Conservation (phyloP, 495 filamentous ascomycete genomes). For the Gamarada debralockiae region DNA sequence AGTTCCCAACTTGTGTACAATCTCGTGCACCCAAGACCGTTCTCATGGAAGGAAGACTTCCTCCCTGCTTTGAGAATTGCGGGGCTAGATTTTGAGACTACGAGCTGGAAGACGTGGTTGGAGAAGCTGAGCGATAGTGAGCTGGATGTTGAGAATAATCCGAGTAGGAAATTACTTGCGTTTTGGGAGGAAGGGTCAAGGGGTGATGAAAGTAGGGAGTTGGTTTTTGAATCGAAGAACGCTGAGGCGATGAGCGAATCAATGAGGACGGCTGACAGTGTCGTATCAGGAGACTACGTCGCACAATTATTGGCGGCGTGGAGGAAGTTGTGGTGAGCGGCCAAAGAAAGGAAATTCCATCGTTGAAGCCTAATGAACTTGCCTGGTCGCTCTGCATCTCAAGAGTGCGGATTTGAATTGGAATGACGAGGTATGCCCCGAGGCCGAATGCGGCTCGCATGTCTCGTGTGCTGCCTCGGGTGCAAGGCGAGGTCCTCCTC, state of each 20-base stretch:
- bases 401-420: too few relatives aligned
- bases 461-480: too few relatives aligned
- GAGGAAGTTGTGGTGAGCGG: neutral
- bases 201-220: neutral
- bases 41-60: constrained; percentile 47
- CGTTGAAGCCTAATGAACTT: too few relatives aligned
- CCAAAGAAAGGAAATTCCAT: too few relatives aligned
- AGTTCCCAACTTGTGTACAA: constrained; percentile 43
- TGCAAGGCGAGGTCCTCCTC: too few relatives aligned
- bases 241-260: neutral
- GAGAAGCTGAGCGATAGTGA: constrained; percentile 35
- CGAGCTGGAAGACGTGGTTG: constrained; percentile 47
- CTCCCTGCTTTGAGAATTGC: constrained; percentile 40
- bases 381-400: too few relatives aligned
- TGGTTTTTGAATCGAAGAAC: neutral
- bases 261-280: neutral
- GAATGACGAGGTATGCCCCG: too few relatives aligned
- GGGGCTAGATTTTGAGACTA: constrained; percentile 40
- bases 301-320: neutral
- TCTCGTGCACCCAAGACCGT: constrained; percentile 43
- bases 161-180: constrained; percentile 55
- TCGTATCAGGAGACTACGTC: neutral
- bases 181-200: constrained; percentile 36
- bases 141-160: constrained; percentile 47
- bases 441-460: too few relatives aligned